Evolutionary conservation across 257 asterid species (phyloP).

Genomic region (Dorcoceras hygrometricum): DNA sequence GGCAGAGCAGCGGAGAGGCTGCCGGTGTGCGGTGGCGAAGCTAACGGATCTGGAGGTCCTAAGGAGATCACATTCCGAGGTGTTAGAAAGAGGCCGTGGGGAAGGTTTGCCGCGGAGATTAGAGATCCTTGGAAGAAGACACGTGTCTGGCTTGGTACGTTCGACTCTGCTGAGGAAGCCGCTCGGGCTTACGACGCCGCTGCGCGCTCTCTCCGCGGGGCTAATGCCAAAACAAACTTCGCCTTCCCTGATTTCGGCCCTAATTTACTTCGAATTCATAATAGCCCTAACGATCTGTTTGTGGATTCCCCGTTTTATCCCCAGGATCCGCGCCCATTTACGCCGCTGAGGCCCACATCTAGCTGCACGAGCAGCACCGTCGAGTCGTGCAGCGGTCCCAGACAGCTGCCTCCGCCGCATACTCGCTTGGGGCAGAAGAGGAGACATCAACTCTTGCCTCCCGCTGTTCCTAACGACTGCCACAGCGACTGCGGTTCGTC

Average conservation of each 20-base stretch:
- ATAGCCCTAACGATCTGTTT: constrained; percentile 27
- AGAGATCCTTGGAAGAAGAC: constrained; percentile 73
- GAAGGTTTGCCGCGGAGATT: constrained; percentile 72
- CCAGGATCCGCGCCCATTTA: constrained; percentile 43
- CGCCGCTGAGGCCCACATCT: constrained; percentile 53
- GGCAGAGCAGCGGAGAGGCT: constrained; percentile 42
- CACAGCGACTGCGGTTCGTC: constrained; percentile 69
- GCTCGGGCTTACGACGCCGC: constrained; percentile 75
- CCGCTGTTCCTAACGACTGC: constrained; percentile 49
- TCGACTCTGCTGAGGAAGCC: constrained; percentile 75
- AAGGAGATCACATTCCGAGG: constrained; percentile 65
- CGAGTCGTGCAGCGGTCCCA: constrained; percentile 71
- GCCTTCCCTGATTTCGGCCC: constrained; percentile 33
- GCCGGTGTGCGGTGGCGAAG: constrained; percentile 24
- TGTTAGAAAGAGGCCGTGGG: constrained; percentile 78
- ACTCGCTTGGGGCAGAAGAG: constrained; percentile 20
- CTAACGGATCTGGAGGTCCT: constrained; percentile 54
- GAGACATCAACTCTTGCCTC: constrained; percentile 45
- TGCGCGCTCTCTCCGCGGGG: constrained; percentile 61
- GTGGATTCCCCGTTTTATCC: constrained; percentile 37
- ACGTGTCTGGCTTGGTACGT: constrained; percentile 77
- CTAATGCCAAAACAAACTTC: constrained; percentile 66
- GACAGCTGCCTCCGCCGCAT: constrained; percentile 31
- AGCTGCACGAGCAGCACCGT: constrained; percentile 80
- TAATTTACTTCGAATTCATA: constrained; percentile 22